Evolutionary conservation across 805 yeast genomes (phyloP).

Genomic region (Blastobotrys parvus): DNA sequence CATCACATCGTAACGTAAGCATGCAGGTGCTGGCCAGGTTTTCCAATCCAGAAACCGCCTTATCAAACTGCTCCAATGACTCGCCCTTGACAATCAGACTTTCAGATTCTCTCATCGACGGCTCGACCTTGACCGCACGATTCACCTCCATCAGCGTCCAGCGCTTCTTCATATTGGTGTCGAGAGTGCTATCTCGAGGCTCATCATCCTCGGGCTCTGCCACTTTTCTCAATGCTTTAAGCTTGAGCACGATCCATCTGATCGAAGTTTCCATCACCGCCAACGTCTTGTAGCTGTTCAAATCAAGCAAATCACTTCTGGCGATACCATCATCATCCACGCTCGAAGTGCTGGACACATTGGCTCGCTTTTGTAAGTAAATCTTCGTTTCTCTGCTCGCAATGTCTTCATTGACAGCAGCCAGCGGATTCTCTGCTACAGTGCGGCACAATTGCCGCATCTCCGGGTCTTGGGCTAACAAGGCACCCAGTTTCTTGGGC

Average conservation of each 20-base stretch:
- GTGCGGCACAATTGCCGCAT: conserved; percentile 1
- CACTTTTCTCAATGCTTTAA: conserved; percentile 46
- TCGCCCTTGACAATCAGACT: conserved; percentile 17
- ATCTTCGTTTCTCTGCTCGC: conserved; percentile 15
- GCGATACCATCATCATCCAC: conserved; percentile 21
- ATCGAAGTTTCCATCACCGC: conserved; percentile 47
- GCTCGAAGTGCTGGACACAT: neutral
- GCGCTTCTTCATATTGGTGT: conserved; percentile 21
- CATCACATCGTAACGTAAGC: conserved; percentile 48
- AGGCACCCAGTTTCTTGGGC: conserved; percentile 8
- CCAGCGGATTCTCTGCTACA: neutral
- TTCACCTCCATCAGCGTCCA: conserved; percentile 26
- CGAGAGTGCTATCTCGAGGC: conserved; percentile 6
- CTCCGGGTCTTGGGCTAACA: conserved; percentile 4
- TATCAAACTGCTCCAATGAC: conserved; percentile 25
- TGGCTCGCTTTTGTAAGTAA: conserved; percentile 16
- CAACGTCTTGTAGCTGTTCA: conserved; percentile 41
- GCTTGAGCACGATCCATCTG: conserved; percentile 51
- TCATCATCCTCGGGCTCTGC: conserved; percentile 6
- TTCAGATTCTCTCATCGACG: conserved; percentile 7
- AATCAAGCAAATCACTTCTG: conserved; percentile 48
- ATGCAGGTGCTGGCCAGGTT: conserved; percentile 20
- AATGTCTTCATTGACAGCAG: neutral
- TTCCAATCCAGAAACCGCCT: conserved; percentile 19
- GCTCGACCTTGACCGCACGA: conserved; percentile 2